Conservation (phyloP, 495 filamentous ascomycete genomes). For the Massariosphaeria phaeospora region DNA sequence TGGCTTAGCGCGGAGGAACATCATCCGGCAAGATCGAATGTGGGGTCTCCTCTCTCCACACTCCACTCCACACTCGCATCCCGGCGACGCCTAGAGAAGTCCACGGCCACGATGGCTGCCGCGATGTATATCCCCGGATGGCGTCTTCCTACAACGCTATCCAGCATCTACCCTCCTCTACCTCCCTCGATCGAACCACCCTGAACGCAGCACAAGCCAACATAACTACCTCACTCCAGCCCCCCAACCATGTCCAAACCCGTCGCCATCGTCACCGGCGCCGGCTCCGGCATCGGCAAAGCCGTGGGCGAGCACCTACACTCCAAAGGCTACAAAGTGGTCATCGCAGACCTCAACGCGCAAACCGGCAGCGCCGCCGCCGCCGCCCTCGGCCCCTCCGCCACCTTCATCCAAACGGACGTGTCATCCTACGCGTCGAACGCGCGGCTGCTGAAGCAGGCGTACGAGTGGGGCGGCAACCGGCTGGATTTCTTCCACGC, state of each 20-base stretch:
- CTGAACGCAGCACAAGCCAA: no score
- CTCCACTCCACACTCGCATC: no score
- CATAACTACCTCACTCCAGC: no score
- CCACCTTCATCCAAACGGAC: conserved; percentile 39
- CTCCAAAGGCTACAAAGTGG: conserved; percentile 36
- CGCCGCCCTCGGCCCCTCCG: conserved; percentile 20
- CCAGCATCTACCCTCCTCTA: no score
- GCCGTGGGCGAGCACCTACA: conserved; percentile 43
- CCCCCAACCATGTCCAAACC: conserved; percentile 20
- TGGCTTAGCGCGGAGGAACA: no score
- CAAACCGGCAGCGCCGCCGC: conserved; percentile 25
- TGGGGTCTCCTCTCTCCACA: no score
- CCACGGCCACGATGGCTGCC: no score
- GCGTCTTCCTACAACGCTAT: no score
- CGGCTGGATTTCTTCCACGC: conserved; percentile 46
- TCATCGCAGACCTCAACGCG: conserved; percentile 45
- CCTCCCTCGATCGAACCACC: no score
- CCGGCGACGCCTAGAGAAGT: no score
- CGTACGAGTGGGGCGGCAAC: conserved; percentile 37
- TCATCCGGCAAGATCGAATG: no score
- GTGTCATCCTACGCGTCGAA: conserved; percentile 42
- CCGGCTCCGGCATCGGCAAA: conserved; percentile 45
- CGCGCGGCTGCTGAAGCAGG: conserved; percentile 41
- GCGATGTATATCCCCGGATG: no score
- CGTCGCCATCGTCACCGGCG: conserved; percentile 43